Base-by-base conservation (phyloP, 169 alveolate species). In the Plasmodium vinckei region DNA sequence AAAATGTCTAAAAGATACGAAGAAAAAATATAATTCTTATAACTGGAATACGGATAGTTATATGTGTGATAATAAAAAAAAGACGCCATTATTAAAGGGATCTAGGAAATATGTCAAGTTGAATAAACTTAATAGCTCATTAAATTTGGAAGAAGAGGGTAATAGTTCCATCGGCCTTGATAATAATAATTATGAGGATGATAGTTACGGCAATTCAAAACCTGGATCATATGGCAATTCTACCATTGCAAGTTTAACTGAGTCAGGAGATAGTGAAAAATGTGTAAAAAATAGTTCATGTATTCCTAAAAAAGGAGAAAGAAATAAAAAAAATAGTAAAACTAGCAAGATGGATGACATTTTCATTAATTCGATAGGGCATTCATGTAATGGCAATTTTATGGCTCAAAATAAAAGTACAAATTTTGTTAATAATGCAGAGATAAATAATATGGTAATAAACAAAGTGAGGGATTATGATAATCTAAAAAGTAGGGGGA, bases 391-490 rank as follows among this genome's bases (percentile, higher is more conserved):
- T 57, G 12, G 39, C 15, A 33, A 33, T 3, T 33, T 33, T 4
- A 33, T 33, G 42, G 42, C 42, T 33, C 42, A 33, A 33, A 61
- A 65, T 65, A 56, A 12, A 6, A 71, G 15, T 21, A 63, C 57
- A 9, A 69, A 57, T 70, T 86, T 25, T 69, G 68, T 86, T 46
- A 86, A 46, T 23, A 86, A 86, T 21, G 68, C 51, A 9, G 87
- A 53, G 17, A 86, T 86, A 86, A 86, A 86, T 53, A 86, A 86
- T 54, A 33, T 86, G 69, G 91, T 86, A 15, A 86, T 86, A 51
- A 86, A 86, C 71, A 70, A 72, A 67, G 46, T 86, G 19, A 68
- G 51, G 10, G 60, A 19, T 71, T 70, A 57, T 33, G 60, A 60
- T 42, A 69, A 82, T 53, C 25, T 72, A 21, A 67, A 49, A 60